A percentile compares a stretch with the other conserved stretches of the same genome.
These are phyloP conservation scores for Synchytrium microbalum DNA, from an alignment of 371 early-diverging fungal species.

Conservation along the genomic window DNA sequence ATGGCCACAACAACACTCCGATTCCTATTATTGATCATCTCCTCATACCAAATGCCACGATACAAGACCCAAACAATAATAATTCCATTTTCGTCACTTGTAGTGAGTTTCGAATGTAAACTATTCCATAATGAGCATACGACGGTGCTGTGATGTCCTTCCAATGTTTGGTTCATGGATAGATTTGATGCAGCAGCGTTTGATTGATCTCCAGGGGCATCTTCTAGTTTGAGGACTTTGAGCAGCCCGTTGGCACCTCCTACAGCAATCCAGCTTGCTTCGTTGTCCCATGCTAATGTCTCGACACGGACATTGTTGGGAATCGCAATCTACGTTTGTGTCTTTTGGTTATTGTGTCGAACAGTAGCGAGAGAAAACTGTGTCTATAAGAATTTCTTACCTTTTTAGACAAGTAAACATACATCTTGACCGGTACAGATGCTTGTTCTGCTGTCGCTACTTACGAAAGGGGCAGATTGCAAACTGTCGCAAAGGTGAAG, in stretches of 20 bases:
- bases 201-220: not conserved
- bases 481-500: no score
- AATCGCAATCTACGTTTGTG: constrained; percentile 38
- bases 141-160: constrained; percentile 38
- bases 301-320: constrained; percentile 42
- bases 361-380: not conserved
- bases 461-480: no score
- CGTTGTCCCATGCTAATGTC: constrained; percentile 47
- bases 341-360: not conserved
- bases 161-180: constrained; percentile 49
- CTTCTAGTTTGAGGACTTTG: constrained; percentile 48
- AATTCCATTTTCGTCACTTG: constrained; percentile 45
- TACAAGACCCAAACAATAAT: constrained; percentile 54
- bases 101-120: constrained; percentile 42
- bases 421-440: constrained; percentile 23
- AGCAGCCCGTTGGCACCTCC: constrained; percentile 49
- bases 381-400: not conserved
- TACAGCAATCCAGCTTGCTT: constrained; percentile 50
- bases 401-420: constrained; percentile 31
- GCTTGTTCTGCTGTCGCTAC: no score
- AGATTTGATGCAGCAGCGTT: constrained; percentile 26
- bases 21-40: constrained; percentile 52
- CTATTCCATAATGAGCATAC: constrained; percentile 44
- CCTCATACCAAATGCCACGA: constrained; percentile 53
- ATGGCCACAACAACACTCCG: constrained; percentile 44